Percentiles rank a stretch among this genome's conserved stretches.
Conservation (phyloP, 2,329 filamentous ascomycete genomes). For the Pseudogymnoascus sp. region DNA sequence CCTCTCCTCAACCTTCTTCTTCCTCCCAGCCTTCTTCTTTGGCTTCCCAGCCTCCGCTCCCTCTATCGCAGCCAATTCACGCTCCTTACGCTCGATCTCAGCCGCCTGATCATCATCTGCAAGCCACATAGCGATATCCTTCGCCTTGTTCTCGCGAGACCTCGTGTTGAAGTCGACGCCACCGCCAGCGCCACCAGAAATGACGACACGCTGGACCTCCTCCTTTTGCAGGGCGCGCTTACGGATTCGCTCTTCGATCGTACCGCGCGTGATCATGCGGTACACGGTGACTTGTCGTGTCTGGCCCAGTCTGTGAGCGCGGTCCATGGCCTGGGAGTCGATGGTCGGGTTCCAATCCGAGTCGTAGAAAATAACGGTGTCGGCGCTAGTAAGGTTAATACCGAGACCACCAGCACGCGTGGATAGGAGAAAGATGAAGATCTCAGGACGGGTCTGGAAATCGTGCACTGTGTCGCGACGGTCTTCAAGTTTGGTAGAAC, state of each 20-base stretch:
- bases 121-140: conserved; percentile 98
- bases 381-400: conserved; percentile 93
- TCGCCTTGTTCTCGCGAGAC: conserved; percentile 82
- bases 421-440: conserved; percentile 93
- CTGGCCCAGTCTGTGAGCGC: conserved; percentile 93
- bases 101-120: conserved; percentile 95
- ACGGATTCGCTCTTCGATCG: conserved; percentile 95
- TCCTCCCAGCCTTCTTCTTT: conserved; percentile 52
- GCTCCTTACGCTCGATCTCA: conserved; percentile 85
- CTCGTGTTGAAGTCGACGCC: conserved; percentile 96
- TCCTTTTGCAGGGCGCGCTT: conserved; percentile 97
- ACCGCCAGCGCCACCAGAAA: conserved; percentile 72
- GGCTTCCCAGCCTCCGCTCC: conserved; percentile 57
- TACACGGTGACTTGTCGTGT: conserved; percentile 95
- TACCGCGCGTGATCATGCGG: conserved; percentile 90
- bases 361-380: conserved; percentile 99
- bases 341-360: conserved; percentile 99
- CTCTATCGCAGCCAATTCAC: conserved; percentile 57
- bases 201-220: conserved; percentile 95
- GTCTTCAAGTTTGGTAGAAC: conserved; percentile 94
- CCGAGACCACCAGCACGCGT: conserved; percentile 95
- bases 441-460: conserved; percentile 89
- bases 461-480: conserved; percentile 92
- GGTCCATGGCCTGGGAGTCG: conserved; percentile 97
- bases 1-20: conserved; percentile 45